Conservation (phyloP, 306 rosid genomes). For the Fragaria ananassa region DNA sequence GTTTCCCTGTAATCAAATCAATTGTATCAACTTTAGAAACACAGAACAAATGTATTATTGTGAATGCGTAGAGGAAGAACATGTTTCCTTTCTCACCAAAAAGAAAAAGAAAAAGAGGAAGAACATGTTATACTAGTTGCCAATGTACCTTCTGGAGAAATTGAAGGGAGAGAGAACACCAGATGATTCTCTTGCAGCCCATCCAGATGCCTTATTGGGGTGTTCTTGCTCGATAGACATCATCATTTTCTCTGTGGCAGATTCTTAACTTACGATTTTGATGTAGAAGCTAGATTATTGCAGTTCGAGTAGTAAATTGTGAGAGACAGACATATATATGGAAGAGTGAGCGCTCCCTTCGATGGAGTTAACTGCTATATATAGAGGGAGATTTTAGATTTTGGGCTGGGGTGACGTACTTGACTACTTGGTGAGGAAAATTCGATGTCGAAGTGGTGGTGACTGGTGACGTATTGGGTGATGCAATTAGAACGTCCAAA, state of each 20-base stretch:
- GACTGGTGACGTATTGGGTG: no score
- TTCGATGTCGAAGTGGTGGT: no score
- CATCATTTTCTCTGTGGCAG: background rate
- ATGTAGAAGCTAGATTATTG: background rate
- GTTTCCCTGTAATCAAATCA: slow-evolving; percentile 24
- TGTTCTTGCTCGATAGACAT: background rate
- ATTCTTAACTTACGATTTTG: slow-evolving; percentile 2
- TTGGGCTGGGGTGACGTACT: background rate
- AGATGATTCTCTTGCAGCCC: slow-evolving; percentile 24
- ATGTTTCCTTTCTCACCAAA: background rate
- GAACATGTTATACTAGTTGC: background rate
- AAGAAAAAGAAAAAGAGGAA: background rate
- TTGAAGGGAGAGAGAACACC: slow-evolving; percentile 16
- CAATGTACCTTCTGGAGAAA: slow-evolving; percentile 15
- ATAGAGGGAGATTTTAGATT: background rate
- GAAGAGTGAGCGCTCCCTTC: background rate
- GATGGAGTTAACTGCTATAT: background rate
- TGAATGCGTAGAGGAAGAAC: background rate
- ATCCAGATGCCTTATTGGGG: slow-evolving; percentile 14
- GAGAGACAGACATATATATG: background rate
- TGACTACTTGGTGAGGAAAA: background rate
- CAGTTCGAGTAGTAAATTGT: background rate
- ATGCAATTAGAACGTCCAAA: background rate
- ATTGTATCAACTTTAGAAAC: background rate
- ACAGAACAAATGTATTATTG: background rate